Percentiles rank a stretch among this genome's conserved stretches.
phyloP scores from a whole-genome alignment of 441 rosid species.

The Pelargonium australe region DNA sequence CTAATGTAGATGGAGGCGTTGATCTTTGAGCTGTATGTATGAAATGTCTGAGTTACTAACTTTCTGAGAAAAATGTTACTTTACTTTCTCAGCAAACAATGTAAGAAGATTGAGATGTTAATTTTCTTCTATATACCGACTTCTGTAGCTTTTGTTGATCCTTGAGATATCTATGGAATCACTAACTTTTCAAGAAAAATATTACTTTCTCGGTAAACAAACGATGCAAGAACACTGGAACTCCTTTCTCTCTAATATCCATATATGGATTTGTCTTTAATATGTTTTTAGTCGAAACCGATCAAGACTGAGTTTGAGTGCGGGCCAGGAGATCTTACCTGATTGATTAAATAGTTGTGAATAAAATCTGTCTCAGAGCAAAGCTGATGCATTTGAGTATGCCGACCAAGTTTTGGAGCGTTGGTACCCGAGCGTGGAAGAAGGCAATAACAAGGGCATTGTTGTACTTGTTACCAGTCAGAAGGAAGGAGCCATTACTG shows the following conservation, averaged over 20 bases:
- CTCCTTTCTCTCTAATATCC: neutral
- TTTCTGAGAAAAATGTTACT: neutral
- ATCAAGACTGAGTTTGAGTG: constrained; percentile 4
- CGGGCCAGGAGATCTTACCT: neutral
- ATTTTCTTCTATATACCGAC: neutral
- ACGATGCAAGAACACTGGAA: neutral
- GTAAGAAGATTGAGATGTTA: neutral
- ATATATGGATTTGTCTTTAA: neutral
- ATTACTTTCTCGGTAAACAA: neutral
- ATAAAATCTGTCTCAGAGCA: constrained; percentile 50
- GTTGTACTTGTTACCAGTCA: constrained; percentile 87
- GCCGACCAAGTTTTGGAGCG: constrained; percentile 90
- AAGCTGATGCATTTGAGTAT: constrained; percentile 98
- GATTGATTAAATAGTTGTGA: constrained; percentile 8
- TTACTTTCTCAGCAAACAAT: neutral
- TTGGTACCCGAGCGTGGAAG: constrained; percentile 87
- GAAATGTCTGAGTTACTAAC: neutral
- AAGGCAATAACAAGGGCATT: constrained; percentile 80
- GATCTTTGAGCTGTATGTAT: neutral
- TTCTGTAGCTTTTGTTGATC: neutral
- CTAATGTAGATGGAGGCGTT: neutral
- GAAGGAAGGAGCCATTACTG: constrained; percentile 91
- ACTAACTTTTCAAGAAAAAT: neutral
- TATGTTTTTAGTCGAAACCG: neutral
- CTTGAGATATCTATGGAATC: neutral